These are phyloP conservation scores for Botrytis aclada DNA, from an alignment of 2,329 filamentous ascomycete genomes.

Conservation along the genomic window DNA sequence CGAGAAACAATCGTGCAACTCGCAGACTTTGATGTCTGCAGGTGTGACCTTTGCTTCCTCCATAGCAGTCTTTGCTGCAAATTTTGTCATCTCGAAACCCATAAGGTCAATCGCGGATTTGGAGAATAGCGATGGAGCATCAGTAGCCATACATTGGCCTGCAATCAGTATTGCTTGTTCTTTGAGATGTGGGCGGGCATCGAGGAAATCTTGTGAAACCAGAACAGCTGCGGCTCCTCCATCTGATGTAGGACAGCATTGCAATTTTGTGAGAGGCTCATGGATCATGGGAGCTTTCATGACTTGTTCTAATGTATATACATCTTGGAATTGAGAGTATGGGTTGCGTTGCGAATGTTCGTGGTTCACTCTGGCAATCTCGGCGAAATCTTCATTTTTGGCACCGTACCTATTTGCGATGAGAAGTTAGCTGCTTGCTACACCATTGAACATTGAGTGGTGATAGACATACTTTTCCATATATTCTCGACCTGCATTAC, in stretches of 20 bases:
- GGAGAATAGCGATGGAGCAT: slow-evolving; percentile 76
- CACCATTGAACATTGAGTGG: background rate
- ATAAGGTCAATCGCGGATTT: slow-evolving; percentile 80
- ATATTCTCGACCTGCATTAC: slow-evolving; percentile 89
- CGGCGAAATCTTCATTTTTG: slow-evolving; percentile 80
- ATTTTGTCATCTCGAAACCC: slow-evolving; percentile 79
- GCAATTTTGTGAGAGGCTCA: slow-evolving; percentile 90
- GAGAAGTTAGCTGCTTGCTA: background rate
- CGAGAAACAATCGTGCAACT: slow-evolving; percentile 96
- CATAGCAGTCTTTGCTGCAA: slow-evolving; percentile 67
- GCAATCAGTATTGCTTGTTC: slow-evolving; percentile 84
- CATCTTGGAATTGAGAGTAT: slow-evolving; percentile 95
- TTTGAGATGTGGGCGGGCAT: slow-evolving; percentile 76
- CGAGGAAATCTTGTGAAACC: slow-evolving; percentile 84
- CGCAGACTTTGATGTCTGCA: slow-evolving; percentile 75
- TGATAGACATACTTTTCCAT: slow-evolving; percentile 71
- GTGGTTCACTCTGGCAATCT: slow-evolving; percentile 92
- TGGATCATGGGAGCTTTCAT: slow-evolving; percentile 73
- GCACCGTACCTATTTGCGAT: slow-evolving; percentile 54
- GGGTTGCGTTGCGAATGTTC: slow-evolving; percentile 88
- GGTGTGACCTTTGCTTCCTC: slow-evolving; percentile 68
- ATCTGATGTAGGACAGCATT: slow-evolving; percentile 96
- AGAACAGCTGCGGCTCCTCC: slow-evolving; percentile 85
- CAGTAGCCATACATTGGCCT: slow-evolving; percentile 83
- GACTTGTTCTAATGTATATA: slow-evolving; percentile 85